Evolutionary conservation across 768 basidiomycete genomes (phyloP), one percentile per base, ranked within the genome.

Genomic region (Mycena alexandri): DNA sequence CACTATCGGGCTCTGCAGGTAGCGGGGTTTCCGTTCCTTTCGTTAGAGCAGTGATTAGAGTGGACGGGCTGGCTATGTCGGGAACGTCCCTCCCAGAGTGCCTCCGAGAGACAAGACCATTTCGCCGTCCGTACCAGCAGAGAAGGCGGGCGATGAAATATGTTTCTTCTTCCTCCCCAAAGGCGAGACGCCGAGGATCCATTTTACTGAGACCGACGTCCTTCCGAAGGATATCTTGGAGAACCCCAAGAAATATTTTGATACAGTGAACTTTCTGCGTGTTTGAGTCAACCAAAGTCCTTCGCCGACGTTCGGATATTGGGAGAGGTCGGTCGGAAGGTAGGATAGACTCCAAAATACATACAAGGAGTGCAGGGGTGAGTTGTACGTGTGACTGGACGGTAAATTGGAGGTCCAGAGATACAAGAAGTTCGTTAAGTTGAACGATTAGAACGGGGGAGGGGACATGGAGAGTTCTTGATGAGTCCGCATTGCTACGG

Each of bases 231-330:
- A 93, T 77, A 67, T 80, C 84, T 67, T 92, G 89, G 8, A 94
- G 81, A 8, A 93, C 86, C 1, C 92, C 92, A 9, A 94, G 82
- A 61, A 94, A 90, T 4, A 93, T 81, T 72, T 93, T 92, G 83
- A 91, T 89, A 36, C 86, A 86, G 52, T 90, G 86, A 1, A 91
- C 76, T 71, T 88, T 88, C 10, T 82, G 79, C 1, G 63, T 68
- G 62, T 63, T 65, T 47, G 58, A 76, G 74, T 21, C 75, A 53
- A 9, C 71, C 36, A 21, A 73, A 48, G 16, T 69, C 6, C n/a
- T 68, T 58, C 69, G 68, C 17, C 72, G 48, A 13, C 53, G 47
- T n/a, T 63, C 44, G 22, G 78, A 61, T 13, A 88, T 80, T 3
- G 88, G 86, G 11, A 93, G 85, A 25, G 88, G 86, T 38, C 38